Conservation (phyloP, 495 filamentous ascomycete genomes). For the Xylaria longipes region DNA sequence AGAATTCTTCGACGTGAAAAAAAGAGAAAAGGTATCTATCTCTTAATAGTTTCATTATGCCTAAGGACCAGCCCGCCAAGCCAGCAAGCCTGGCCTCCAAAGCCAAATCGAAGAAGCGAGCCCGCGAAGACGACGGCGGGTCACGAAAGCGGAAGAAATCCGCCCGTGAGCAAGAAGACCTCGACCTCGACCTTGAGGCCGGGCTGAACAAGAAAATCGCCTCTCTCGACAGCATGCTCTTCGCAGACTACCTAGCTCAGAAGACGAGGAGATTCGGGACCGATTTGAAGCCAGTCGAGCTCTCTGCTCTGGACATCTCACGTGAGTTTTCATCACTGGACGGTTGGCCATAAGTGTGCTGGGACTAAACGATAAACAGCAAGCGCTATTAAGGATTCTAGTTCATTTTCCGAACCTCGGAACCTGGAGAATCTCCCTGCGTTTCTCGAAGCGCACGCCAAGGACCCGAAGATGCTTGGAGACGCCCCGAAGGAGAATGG, state of each 20-base stretch:
- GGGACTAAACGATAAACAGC: conserved; percentile 26
- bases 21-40: background rate
- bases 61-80: background rate
- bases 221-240: conserved; percentile 76
- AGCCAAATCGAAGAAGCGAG: conserved; percentile 48
- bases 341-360: background rate
- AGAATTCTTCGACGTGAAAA: background rate
- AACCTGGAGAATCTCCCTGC: conserved; percentile 72
- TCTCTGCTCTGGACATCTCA: conserved; percentile 81
- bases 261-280: conserved; percentile 77
- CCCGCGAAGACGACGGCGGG: conserved; percentile 41
- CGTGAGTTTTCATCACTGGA: conserved; percentile 55
- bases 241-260: conserved; percentile 89
- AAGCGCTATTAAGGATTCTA: conserved; percentile 68
- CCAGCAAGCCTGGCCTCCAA: conserved; percentile 24
- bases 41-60: background rate
- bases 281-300: conserved; percentile 79
- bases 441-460: conserved; percentile 73
- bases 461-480: conserved; percentile 60
- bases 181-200: conserved; percentile 63
- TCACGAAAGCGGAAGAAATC: conserved; percentile 63
- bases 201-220: conserved; percentile 82
- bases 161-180: conserved; percentile 61
- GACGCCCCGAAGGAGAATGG: conserved; percentile 72
- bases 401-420: conserved; percentile 68